phyloP scores from a whole-genome alignment of 2,329 filamentous ascomycete genomes.

The Curvularia hawaiiensis region DNA sequence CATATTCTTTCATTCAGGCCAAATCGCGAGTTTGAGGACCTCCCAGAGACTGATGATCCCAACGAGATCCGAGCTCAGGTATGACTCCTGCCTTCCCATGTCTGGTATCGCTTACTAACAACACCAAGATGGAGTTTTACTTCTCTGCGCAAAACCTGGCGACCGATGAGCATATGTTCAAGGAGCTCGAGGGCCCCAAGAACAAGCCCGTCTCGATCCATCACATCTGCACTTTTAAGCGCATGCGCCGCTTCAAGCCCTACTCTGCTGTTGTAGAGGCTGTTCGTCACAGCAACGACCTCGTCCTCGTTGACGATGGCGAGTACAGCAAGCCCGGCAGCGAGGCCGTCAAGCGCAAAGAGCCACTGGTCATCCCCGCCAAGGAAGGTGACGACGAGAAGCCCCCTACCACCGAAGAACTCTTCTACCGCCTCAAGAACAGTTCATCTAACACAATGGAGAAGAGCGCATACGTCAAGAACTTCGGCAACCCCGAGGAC shows the following conservation, averaged over 20 bases:
- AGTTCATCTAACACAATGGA: slow-evolving; percentile 69
- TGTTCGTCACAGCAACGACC: slow-evolving; percentile 74
- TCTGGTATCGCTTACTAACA: slow-evolving; percentile 21
- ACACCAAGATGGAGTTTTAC: slow-evolving; percentile 86
- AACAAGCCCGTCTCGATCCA: slow-evolving; percentile 83
- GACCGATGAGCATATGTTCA: slow-evolving; percentile 85
- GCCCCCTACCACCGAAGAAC: slow-evolving; percentile 44
- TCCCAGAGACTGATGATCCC: slow-evolving; percentile 77
- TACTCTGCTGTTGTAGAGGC: slow-evolving; percentile 83
- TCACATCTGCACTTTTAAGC: slow-evolving; percentile 84
- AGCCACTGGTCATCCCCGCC: slow-evolving; percentile 56
- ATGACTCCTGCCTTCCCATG: slow-evolving; percentile 29
- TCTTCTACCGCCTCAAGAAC: slow-evolving; percentile 56
- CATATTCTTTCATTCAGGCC: slow-evolving; percentile 15
- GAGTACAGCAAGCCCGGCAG: slow-evolving; percentile 56
- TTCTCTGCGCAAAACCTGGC: slow-evolving; percentile 91
- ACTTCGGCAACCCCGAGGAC: slow-evolving; percentile 83
- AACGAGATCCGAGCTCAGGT: slow-evolving; percentile 84
- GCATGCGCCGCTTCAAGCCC: slow-evolving; percentile 94
- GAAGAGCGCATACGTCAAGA: slow-evolving; percentile 88
- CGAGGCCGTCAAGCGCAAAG: slow-evolving; percentile 69
- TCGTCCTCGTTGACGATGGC: slow-evolving; percentile 77
- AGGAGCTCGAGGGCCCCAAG: slow-evolving; percentile 73
- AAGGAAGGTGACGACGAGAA: slow-evolving; percentile 38
- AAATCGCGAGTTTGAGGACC: slow-evolving; percentile 47